These are phyloP conservation scores for Neurospora tetraspora DNA, from an alignment of 495 filamentous ascomycete genomes.

Conservation along the genomic window DNA sequence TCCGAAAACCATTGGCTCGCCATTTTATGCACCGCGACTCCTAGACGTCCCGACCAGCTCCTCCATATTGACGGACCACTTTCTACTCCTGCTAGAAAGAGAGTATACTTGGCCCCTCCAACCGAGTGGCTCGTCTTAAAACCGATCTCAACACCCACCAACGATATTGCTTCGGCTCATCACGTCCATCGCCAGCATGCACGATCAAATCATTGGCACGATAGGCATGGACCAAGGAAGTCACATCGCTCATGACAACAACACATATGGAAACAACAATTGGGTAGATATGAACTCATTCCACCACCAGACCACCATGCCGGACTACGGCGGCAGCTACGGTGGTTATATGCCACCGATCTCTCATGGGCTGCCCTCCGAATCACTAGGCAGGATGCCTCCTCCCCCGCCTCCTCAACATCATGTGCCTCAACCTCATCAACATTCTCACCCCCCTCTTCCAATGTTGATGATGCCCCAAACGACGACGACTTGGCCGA, in stretches of 20 bases:
- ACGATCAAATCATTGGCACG: slow-evolving; percentile 39
- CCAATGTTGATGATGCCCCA: slow-evolving; percentile 57
- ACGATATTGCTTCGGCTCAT: slow-evolving; percentile 25
- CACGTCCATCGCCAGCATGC: slow-evolving; percentile 31
- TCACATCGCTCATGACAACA: slow-evolving; percentile 36
- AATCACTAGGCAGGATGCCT: slow-evolving; percentile 34
- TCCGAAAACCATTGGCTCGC: slow-evolving; percentile 20
- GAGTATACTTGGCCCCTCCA: slow-evolving; percentile 6
- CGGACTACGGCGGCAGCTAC: slow-evolving; percentile 32
- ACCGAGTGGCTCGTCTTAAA: slow-evolving; percentile 13
- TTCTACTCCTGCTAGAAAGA: slow-evolving; percentile 10
- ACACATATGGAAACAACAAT: slow-evolving; percentile 22
- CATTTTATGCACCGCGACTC: slow-evolving; percentile 23
- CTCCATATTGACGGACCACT: slow-evolving; percentile 15
- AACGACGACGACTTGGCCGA: slow-evolving; percentile 53
- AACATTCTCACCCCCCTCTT: slow-evolving; percentile 31
- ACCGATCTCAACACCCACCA: slow-evolving; percentile 9
- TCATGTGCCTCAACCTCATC: slow-evolving; percentile 20
- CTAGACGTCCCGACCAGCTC: slow-evolving; percentile 15
- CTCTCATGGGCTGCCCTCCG: slow-evolving; percentile 35
- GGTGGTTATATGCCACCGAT: slow-evolving; percentile 30
- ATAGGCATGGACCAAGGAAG: slow-evolving; percentile 39
- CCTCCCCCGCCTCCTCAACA: slow-evolving; percentile 31
- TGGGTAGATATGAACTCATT: slow-evolving; percentile 39
- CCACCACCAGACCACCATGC: slow-evolving; percentile 37